These are phyloP conservation scores for Aphanocladium album DNA, from an alignment of 2,329 filamentous ascomycete genomes.

Conservation along the genomic window DNA sequence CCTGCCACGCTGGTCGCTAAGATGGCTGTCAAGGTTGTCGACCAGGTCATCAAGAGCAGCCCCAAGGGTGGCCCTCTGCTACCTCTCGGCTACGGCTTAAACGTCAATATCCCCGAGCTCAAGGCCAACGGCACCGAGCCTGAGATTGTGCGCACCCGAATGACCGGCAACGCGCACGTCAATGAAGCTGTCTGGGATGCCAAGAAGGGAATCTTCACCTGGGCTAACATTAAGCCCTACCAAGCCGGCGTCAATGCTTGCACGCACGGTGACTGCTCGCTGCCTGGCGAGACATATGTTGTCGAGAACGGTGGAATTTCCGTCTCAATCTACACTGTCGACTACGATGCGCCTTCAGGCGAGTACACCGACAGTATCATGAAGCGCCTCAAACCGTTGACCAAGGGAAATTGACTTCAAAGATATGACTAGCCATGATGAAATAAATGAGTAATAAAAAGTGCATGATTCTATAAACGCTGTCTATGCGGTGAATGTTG, in stretches of 20 bases:
- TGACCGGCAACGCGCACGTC: constrained; percentile 44
- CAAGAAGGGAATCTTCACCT: constrained; percentile 38
- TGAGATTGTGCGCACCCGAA: constrained; percentile 40
- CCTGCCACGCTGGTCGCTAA: constrained; percentile 39
- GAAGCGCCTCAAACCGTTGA: constrained; percentile 21
- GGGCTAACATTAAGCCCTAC: constrained; percentile 32
- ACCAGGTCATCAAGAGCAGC: constrained; percentile 37
- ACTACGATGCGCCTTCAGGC: constrained; percentile 41
- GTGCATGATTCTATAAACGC: background rate
- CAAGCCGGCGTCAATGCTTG: constrained; percentile 41
- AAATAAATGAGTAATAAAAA: background rate
- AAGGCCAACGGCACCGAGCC: constrained; percentile 35
- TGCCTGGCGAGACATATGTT: constrained; percentile 47
- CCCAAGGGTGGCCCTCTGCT: constrained; percentile 29
- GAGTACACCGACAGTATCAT: constrained; percentile 21
- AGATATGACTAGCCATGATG: background rate
- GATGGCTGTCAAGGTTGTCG: constrained; percentile 38
- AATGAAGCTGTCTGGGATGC: constrained; percentile 41
- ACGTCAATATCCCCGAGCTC: constrained; percentile 45
- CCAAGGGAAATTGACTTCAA: background rate
- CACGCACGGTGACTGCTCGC: constrained; percentile 45
- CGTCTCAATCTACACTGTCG: constrained; percentile 44
- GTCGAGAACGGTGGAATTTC: constrained; percentile 37
- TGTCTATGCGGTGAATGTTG: background rate
- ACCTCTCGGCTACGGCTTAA: constrained; percentile 47